phyloP scores from a whole-genome alignment of 352 stramenopile species.

The Globisporangium orthogonon region DNA sequence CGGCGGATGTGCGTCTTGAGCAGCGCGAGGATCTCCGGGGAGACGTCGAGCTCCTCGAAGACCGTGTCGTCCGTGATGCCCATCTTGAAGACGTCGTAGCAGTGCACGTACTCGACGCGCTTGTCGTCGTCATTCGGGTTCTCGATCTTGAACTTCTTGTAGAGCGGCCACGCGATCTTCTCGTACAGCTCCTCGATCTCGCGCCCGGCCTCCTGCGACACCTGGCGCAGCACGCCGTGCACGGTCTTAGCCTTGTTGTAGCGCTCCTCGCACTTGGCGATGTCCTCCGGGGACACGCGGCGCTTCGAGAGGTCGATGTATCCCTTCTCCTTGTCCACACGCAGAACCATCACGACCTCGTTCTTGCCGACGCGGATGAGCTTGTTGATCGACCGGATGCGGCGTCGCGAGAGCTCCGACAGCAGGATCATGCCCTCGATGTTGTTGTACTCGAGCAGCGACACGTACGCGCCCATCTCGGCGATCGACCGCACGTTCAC shows the following conservation, averaged over 20 bases:
- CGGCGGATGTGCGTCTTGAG: conserved; percentile 96
- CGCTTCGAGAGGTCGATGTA: conserved; percentile 99
- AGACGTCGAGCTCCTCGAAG: conserved; percentile 90
- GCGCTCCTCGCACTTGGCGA: conserved; percentile 97
- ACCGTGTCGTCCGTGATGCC: conserved; percentile 89
- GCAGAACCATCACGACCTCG: conserved; percentile 99
- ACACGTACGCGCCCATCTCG: conserved; percentile 99
- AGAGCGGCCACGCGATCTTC: conserved; percentile 97
- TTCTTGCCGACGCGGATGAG: conserved; percentile 99
- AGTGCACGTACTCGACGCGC: conserved; percentile 93
- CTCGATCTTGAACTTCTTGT: conserved; percentile 95
- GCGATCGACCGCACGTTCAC: conserved; percentile 95
- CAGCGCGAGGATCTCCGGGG: conserved; percentile 75
- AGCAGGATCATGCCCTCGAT: conserved; percentile 99
- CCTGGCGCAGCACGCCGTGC: conserved; percentile 90
- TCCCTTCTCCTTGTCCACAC: conserved; percentile 99
- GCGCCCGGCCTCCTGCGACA: conserved; percentile 70
- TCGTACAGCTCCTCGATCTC: conserved; percentile 83
- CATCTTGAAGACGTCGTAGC: conserved; percentile 99
- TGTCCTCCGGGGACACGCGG: conserved; percentile 98
- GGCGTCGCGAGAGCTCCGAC: conserved; percentile 96
- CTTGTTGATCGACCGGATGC: conserved; percentile 99
- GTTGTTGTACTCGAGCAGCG: conserved; percentile 99
- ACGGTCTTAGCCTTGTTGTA: conserved; percentile 99
- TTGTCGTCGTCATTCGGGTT: conserved; percentile 73